Conservation (phyloP, 208 protist species). For the Leishmania arabica region DNA sequence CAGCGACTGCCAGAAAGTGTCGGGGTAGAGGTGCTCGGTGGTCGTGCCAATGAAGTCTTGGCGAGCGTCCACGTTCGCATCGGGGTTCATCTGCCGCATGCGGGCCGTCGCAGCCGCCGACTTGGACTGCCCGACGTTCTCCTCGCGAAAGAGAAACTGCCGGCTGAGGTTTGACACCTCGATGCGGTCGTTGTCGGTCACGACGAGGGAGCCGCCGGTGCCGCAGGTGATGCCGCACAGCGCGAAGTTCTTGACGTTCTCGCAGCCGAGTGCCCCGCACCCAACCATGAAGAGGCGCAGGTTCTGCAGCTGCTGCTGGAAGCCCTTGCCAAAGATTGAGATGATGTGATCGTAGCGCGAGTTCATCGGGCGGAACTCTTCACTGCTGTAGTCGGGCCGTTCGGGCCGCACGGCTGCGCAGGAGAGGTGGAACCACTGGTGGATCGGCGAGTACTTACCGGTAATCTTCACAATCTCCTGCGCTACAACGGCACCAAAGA, state of each 20-base stretch:
- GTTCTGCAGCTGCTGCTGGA: constrained; percentile 64
- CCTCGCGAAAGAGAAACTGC: constrained; percentile 99
- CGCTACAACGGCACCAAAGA: constrained; percentile 95
- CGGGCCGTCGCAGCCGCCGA: constrained; percentile 92
- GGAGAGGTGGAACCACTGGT: constrained; percentile 96
- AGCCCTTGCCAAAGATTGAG: constrained; percentile 75
- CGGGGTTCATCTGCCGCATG: constrained; percentile 96
- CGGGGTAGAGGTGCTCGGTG: constrained; percentile 96
- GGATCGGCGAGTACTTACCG: constrained; percentile 96
- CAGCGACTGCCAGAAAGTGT: constrained; percentile 96
- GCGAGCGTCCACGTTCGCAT: constrained; percentile 72
- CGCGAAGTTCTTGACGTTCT: constrained; percentile 99
- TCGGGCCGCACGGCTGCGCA: constrained; percentile 76
- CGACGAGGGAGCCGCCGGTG: constrained; percentile 77
- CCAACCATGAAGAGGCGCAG: constrained; percentile 96
- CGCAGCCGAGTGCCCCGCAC: constrained; percentile 98
- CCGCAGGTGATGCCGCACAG: constrained; percentile 97
- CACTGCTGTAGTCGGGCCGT: constrained; percentile 34
- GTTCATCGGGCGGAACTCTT: constrained; percentile 49
- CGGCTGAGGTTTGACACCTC: constrained; percentile 99
- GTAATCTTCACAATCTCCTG: constrained; percentile 98
- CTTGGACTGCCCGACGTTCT: constrained; percentile 97
- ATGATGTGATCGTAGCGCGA: constrained; percentile 82
- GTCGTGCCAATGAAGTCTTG: constrained; percentile 94
- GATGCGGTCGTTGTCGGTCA: constrained; percentile 99